Base-by-base conservation (phyloP, 2,329 filamentous ascomycete genomes). In the Incumbomyces lentus region DNA sequence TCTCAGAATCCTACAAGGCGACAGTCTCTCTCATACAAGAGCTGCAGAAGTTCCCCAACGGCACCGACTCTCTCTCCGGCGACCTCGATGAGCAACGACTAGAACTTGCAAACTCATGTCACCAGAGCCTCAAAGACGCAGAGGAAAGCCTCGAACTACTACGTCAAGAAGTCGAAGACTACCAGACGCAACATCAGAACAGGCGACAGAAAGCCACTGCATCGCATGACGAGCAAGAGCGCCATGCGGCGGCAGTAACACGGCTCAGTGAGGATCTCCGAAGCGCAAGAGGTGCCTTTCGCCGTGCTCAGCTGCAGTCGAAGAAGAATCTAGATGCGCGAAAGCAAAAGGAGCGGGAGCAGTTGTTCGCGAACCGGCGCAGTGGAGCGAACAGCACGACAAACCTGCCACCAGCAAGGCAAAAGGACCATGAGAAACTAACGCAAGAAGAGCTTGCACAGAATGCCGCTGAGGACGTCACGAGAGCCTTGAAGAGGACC, bases 91-190 rank as follows among this genome's bases (percentile, higher is more conserved):
- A 73, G 5, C 33, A 47, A 16, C 78, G 82, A 47, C 64, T 81
- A 16, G 88, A 95, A 65, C 75, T 95, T 30, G 78, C 79, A 53
- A 73, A 78, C 17, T 88, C 95, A 62, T 94, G 95, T 52, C 81
- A 83, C 55, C 80, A 86, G 58, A 76, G 76, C 14, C 66, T 95
- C 50, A 82, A 86, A 56, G 81, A 85, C 48, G 78, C 84, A 41
- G 82, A 93, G 57, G 86, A 93, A 52, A 86, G 94, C 49, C 76
- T 92, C 53, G 89, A 94, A 63, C 65, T 92, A 14, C 61, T 95
- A 30, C 72, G 72, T 40, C 86, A 92, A 60, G 88, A 95, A 58
- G 74, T 86, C 22, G 76, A 84, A 51, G 86, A 86, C 26, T 31
- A 45, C 17, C 55, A 53, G 22, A 26, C 22, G 22, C 14, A 41